Evolutionary conservation across 2,329 filamentous ascomycete species (phyloP), one percentile per base, ranked within the genome.

Genomic region (Phialophora macrospora): DNA sequence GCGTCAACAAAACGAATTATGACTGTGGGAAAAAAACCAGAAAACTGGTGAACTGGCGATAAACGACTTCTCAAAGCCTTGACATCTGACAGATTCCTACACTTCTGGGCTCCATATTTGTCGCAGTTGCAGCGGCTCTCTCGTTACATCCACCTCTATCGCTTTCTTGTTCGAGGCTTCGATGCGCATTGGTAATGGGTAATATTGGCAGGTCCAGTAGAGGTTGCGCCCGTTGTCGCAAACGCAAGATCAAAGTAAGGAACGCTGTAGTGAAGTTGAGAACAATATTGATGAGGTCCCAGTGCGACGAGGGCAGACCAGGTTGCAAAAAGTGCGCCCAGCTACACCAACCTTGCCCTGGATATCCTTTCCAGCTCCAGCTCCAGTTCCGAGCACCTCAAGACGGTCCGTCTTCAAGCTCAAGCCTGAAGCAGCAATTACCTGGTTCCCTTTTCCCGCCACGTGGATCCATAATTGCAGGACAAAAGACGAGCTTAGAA

Each of bases 141-240:
- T 20, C 24, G 48, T 26, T 14, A 44, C 38, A 11, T 46, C n/a
- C 60, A 62, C 34, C 52, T 46, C 26, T 20, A 17, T 55, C 34
- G 68, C 32, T 41, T 32, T 26, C 17, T 20, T 20, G 20, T 26
- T 28, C 8, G 49, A n/a, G 14, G n/a, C 9, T 14, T 32, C 22
- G 12, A 60, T 57, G 28, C 44, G n/a, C 24, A 8, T 38, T 28
- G 49, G 54, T 54, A 55, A 72, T 72, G 70, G 66, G 66, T 28
- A 72, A 71, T 32, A 66, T 64, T 62, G 69, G 69, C 55, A 69
- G 67, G 60, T 71, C 68, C n/a, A 72, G 70, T 58, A 72, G 67
- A 11, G 70, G 70, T 22, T 70, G 68, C 64, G 58, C 54, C 41
- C 57, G 62, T 34, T 70, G 68, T 49, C 63, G 66, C 30, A 68